phyloP scores from a whole-genome alignment of 2,329 filamentous ascomycete species.

The Hymenoscyphus fructigenus region DNA sequence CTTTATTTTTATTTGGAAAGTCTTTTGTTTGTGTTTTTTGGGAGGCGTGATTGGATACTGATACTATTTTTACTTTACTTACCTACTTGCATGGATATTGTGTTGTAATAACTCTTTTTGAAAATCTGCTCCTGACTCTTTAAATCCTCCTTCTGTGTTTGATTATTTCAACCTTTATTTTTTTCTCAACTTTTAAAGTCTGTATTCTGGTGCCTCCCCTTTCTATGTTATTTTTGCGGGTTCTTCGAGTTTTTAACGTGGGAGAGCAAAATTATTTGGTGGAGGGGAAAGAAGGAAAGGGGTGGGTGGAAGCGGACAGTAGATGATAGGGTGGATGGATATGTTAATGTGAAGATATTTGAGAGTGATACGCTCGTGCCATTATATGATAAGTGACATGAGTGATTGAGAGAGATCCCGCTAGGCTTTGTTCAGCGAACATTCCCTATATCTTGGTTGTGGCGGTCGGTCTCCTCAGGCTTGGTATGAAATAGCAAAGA shows the following conservation, averaged over 20 bases:
- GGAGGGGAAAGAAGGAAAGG: background rate
- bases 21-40: background rate
- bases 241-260: background rate
- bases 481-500: no score
- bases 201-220: background rate
- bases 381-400: no score
- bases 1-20: background rate
- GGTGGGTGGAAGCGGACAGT: no score
- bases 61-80: background rate
- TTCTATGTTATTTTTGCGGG: background rate
- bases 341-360: no score
- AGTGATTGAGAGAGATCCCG: no score
- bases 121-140: constrained; percentile 7
- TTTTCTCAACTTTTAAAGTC: background rate
- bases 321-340: no score
- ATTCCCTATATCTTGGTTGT: no score
- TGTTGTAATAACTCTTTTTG: constrained; percentile 27
- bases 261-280: background rate
- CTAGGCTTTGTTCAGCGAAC: no score
- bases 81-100: constrained; percentile 13
- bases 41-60: constrained; percentile 4
- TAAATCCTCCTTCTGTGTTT: constrained; percentile 17
- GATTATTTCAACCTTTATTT: constrained; percentile 16
- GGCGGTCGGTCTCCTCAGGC: no score
- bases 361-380: no score